phyloP scores from a whole-genome alignment of 2,329 filamentous ascomycete species.

The Endocalyx cinctus region DNA sequence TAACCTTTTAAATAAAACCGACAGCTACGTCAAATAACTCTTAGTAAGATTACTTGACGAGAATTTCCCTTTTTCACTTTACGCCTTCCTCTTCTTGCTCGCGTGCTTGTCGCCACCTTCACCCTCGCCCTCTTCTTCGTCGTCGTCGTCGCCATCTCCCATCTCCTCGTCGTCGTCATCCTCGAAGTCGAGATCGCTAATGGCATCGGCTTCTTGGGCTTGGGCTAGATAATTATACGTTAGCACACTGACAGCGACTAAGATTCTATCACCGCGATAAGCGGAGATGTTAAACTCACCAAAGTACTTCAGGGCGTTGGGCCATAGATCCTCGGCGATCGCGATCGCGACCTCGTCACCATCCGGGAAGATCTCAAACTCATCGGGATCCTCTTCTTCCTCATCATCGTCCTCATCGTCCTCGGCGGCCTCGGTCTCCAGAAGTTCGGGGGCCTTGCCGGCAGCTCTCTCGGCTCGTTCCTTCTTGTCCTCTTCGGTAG shows the following conservation, averaged over 20 bases:
- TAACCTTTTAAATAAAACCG: no score
- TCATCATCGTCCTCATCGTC: slow-evolving; percentile 58
- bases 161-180: slow-evolving; percentile 39
- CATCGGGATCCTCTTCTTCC: slow-evolving; percentile 57
- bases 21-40: no score
- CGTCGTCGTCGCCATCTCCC: slow-evolving; percentile 48
- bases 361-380: slow-evolving; percentile 80
- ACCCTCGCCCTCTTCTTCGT: slow-evolving; percentile 33
- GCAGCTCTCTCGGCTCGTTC: slow-evolving; percentile 44
- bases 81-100: slow-evolving; percentile 38
- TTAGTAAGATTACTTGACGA: no score
- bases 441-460: slow-evolving; percentile 47
- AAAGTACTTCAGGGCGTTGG: slow-evolving; percentile 84
- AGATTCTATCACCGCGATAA: neutral
- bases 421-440: slow-evolving; percentile 50
- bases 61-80: no score
- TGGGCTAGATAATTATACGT: slow-evolving; percentile 50
- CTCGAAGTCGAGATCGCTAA: slow-evolving; percentile 69
- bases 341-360: slow-evolving; percentile 78
- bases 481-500: slow-evolving; percentile 56
- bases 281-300: slow-evolving; percentile 52
- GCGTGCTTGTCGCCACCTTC: slow-evolving; percentile 37
- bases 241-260: slow-evolving; percentile 18
- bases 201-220: slow-evolving; percentile 64
- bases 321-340: slow-evolving; percentile 84